phyloP scores from a whole-genome alignment of 2,329 filamentous ascomycete genomes.

The Stylonectria norvegica region DNA sequence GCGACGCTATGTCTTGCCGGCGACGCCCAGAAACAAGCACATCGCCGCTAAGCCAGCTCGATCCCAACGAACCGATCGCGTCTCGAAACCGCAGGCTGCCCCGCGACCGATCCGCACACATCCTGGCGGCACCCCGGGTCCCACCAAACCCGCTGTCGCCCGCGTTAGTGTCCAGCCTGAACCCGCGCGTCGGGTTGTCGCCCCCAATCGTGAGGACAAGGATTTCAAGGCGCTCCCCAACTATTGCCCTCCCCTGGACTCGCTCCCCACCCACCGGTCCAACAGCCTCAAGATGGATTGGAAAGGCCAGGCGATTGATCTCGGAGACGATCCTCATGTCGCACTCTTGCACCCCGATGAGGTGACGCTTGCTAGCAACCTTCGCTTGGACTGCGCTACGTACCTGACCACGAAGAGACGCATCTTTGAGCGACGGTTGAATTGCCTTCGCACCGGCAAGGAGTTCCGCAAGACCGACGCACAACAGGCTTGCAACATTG shows the following conservation, averaged over 20 bases:
- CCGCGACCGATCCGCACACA: conserved; percentile 36
- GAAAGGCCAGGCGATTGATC: conserved; percentile 77
- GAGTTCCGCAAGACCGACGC: conserved; percentile 94
- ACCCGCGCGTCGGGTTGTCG: conserved; percentile 49
- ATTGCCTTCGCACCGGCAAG: conserved; percentile 65
- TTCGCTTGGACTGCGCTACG: conserved; percentile 80
- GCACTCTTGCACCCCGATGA: conserved; percentile 76
- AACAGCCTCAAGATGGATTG: conserved; percentile 81
- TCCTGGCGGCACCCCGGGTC: conserved; percentile 17
- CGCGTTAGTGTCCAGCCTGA: conserved; percentile 48
- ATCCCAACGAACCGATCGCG: conserved; percentile 30
- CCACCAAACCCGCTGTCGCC: conserved; percentile 27
- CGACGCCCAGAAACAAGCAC: background rate
- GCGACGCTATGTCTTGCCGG: conserved; percentile 40
- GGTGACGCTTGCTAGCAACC: conserved; percentile 68
- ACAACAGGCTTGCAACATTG: conserved; percentile 95
- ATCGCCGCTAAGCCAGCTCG: conserved; percentile 34
- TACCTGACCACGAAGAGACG: conserved; percentile 92
- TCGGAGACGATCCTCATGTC: conserved; percentile 67
- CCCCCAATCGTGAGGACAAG: conserved; percentile 75
- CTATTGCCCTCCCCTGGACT: conserved; percentile 65
- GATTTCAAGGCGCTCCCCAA: conserved; percentile 71
- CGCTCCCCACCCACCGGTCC: conserved; percentile 61
- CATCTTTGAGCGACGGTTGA: conserved; percentile 76
- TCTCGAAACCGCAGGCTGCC: conserved; percentile 34